A percentile compares a stretch with the other conserved stretches of the same genome.
These are phyloP conservation scores for Alternaria panax DNA, from an alignment of 2,329 filamentous ascomycete species.

Conservation along the genomic window DNA sequence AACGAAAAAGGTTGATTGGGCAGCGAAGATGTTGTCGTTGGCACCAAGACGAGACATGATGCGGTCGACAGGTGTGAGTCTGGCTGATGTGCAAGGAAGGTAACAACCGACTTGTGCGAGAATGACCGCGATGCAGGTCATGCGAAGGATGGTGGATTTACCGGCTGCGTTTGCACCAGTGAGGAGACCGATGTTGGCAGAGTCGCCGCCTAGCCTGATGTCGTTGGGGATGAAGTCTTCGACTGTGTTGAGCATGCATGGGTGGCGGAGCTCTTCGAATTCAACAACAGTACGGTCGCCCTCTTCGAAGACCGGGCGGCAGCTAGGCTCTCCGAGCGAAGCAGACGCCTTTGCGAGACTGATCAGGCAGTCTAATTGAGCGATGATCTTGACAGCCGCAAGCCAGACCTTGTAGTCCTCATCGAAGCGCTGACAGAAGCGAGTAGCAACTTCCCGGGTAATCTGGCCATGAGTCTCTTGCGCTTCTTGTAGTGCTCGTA, in stretches of 20 bases:
- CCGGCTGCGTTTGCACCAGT: slow-evolving; percentile 97
- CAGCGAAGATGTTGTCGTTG: slow-evolving; percentile 98
- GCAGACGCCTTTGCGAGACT: slow-evolving; percentile 89
- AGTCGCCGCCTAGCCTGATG: slow-evolving; percentile 80
- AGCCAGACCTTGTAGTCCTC: slow-evolving; percentile 86
- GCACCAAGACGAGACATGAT: slow-evolving; percentile 99
- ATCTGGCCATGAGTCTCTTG: slow-evolving; percentile 94
- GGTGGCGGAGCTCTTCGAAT: slow-evolving; percentile 90
- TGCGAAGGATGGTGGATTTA: slow-evolving; percentile 94
- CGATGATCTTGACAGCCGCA: slow-evolving; percentile 84
- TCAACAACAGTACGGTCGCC: slow-evolving; percentile 86
- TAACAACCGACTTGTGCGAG: slow-evolving; percentile 97
- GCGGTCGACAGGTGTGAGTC: slow-evolving; percentile 88
- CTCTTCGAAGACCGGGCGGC: slow-evolving; percentile 86
- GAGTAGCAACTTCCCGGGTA: slow-evolving; percentile 80
- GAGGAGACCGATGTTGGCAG: slow-evolving; percentile 84
- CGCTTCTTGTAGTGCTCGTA: slow-evolving; percentile 88
- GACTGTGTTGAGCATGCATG: slow-evolving; percentile 89
- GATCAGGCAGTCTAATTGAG: slow-evolving; percentile 93
- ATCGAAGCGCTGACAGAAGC: slow-evolving; percentile 89
- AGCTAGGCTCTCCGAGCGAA: slow-evolving; percentile 83
- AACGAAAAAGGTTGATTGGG: slow-evolving; percentile 97
- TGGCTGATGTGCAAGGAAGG: slow-evolving; percentile 82
- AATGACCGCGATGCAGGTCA: slow-evolving; percentile 97
- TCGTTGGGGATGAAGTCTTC: slow-evolving; percentile 98